These are phyloP conservation scores for Aphelidium insulamus DNA, from an alignment of 371 early-diverging fungal genomes.

Conservation along the genomic window DNA sequence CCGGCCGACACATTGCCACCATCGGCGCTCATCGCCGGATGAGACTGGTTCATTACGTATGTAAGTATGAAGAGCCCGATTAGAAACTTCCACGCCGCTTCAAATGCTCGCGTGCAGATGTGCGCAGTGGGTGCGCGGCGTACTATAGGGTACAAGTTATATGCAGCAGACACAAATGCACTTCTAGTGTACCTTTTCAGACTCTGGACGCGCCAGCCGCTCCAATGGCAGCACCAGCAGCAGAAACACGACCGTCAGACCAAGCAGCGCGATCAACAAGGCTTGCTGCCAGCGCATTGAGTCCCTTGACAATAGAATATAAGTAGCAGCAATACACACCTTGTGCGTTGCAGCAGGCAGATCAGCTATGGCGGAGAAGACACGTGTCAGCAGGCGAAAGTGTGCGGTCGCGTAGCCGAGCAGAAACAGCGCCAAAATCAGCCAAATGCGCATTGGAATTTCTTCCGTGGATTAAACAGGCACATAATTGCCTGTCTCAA, in stretches of 20 bases:
- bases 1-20: too few relatives aligned
- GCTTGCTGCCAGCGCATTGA: constrained; percentile 4
- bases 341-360: constrained; percentile 20
- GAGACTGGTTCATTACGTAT: too few relatives aligned
- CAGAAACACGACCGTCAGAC: constrained; percentile 12
- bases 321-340: constrained; percentile 5
- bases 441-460: too few relatives aligned
- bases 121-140: constrained; percentile 5
- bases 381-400: constrained; percentile 15
- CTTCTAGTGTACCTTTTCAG: constrained; percentile 9
- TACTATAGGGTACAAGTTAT: not conserved
- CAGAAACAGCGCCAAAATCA: too few relatives aligned
- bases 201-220: constrained; percentile 17
- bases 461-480: too few relatives aligned
- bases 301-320: not conserved
- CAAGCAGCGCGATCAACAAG: constrained; percentile 12
- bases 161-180: not conserved
- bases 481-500: too few relatives aligned
- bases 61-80: too few relatives aligned
- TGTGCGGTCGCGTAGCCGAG: constrained; percentile 19
- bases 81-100: constrained; percentile 11
- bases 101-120: constrained; percentile 11
- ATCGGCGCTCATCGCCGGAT: too few relatives aligned
- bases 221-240: constrained; percentile 16
- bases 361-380: constrained; percentile 14